A percentile compares a stretch with the other conserved stretches of the same genome.
Conservation (phyloP, 2,329 filamentous ascomycete genomes). For the Phialophora tarda region DNA sequence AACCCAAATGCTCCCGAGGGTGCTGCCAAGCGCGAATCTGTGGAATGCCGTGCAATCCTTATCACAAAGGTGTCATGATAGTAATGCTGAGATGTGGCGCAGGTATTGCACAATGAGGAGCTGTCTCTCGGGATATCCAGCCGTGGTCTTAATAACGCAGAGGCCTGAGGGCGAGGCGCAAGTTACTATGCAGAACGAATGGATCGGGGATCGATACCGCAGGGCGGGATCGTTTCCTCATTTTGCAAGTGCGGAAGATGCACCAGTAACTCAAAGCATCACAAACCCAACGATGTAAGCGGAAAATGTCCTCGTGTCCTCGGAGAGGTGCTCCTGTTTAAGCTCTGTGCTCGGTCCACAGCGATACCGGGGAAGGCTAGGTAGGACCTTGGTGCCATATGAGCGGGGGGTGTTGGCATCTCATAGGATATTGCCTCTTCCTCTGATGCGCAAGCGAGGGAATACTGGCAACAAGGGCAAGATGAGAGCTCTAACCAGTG, state of each 20-base stretch:
- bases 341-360: background rate
- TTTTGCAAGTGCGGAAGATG: background rate
- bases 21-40: constrained; percentile 5
- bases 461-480: background rate
- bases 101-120: background rate
- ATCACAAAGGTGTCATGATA: constrained; percentile 21
- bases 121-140: background rate
- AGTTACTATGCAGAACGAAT: background rate
- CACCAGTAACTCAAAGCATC: background rate
- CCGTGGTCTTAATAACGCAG: background rate
- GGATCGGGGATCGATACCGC: background rate
- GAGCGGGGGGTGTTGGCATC: background rate
- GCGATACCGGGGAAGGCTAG: background rate
- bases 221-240: background rate
- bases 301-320: background rate
- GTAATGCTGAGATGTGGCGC: background rate
- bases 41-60: constrained; percentile 22
- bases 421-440: background rate
- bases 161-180: background rate
- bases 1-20: constrained; percentile 13
- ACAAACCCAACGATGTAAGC: background rate
- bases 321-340: background rate
- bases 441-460: background rate
- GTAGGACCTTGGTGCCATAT: background rate
- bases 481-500: background rate